Percentiles rank a stretch among this genome's conserved stretches.
phyloP scores from a whole-genome alignment of 1,284 basidiomycete genomes.

The Tranzscheliella williamsii region DNA sequence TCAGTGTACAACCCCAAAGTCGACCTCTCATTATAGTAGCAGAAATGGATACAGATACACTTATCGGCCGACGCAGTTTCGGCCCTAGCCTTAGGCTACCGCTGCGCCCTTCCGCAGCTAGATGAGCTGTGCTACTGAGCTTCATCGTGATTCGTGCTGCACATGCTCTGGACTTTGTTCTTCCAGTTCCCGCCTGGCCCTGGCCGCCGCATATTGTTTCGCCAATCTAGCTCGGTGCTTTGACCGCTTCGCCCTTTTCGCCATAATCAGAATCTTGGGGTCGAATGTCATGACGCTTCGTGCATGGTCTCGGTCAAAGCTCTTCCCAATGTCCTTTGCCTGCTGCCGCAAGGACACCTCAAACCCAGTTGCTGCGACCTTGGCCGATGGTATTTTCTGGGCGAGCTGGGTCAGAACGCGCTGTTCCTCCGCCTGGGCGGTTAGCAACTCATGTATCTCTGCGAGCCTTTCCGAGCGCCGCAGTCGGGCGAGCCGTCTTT shows the following conservation, averaged over 20 bases:
- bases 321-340: constrained; percentile 4
- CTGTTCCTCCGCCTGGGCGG: constrained; percentile 9
- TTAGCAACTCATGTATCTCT: constrained; percentile 33
- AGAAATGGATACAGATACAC: too few relatives aligned
- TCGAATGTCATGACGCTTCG: constrained; percentile 40
- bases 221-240: constrained; percentile 21
- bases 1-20: too few relatives aligned
- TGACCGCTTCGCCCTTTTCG: constrained; percentile 40
- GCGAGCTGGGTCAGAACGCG: neutral
- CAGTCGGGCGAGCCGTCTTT: constrained; percentile 35
- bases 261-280: constrained; percentile 33
- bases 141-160: too few relatives aligned
- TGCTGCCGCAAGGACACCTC: constrained; percentile 4
- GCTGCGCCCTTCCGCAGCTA: too few relatives aligned
- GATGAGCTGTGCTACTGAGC: too few relatives aligned
- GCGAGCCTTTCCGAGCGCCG: constrained; percentile 20
- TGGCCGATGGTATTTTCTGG: neutral
- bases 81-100: neutral
- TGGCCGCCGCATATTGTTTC: constrained; percentile 4
- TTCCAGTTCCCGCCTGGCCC: neutral
- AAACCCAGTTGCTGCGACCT: constrained; percentile 2
- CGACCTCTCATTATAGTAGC: too few relatives aligned
- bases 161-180: too few relatives aligned
- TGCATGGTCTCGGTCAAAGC: constrained; percentile 36
- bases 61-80: too few relatives aligned